These are phyloP conservation scores for Pseudogymnoascus sp. DNA, from an alignment of 2,329 filamentous ascomycete genomes.

Conservation along the genomic window DNA sequence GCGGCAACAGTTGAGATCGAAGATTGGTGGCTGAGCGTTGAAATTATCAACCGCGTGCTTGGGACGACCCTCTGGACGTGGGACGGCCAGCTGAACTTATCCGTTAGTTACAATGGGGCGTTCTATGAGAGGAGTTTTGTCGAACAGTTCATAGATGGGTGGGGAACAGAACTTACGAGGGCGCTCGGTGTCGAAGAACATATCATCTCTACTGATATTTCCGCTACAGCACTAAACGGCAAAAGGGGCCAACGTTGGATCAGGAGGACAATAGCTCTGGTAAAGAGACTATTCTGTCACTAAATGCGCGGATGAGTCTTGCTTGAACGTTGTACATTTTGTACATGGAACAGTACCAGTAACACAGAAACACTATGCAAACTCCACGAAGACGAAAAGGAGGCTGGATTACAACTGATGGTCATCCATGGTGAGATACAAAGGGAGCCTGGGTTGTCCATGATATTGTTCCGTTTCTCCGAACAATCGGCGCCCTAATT, in stretches of 20 bases:
- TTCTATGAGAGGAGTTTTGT: not conserved
- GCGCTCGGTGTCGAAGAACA: not conserved
- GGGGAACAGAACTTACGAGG: not conserved
- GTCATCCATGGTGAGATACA: not conserved
- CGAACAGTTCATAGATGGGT: not conserved
- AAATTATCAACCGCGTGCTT: not conserved
- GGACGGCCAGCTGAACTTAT: not conserved
- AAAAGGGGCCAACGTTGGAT: not conserved
- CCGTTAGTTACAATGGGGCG: not conserved
- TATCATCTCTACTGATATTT: not conserved
- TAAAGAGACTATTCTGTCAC: not conserved
- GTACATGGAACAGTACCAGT: too few species aligned
- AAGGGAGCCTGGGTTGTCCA: not conserved
- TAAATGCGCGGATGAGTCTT: not conserved
- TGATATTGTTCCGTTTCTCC: not conserved
- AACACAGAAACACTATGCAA: not conserved
- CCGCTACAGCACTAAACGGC: not conserved
- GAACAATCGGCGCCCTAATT: not conserved
- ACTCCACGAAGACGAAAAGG: not conserved
- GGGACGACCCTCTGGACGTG: not conserved
- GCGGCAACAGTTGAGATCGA: not conserved
- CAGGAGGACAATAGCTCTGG: not conserved
- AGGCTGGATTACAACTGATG: not conserved
- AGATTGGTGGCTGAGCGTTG: not conserved
- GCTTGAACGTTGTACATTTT: not conserved